These are phyloP conservation scores for Fraxinus latifolia DNA, from an alignment of 305 asterid genomes.

Conservation along the genomic window DNA sequence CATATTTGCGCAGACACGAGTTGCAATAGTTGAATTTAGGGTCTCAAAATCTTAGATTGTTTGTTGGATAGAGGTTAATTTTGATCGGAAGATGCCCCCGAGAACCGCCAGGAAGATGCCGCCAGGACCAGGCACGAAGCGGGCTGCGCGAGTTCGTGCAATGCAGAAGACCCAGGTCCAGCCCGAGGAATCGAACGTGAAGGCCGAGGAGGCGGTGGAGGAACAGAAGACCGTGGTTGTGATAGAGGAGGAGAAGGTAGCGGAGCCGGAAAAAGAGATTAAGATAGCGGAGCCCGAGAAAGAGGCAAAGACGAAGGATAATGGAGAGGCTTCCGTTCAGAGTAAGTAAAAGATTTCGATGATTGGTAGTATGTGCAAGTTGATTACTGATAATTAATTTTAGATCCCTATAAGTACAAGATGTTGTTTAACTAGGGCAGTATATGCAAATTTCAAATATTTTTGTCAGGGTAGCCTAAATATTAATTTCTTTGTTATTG, in stretches of 20 bases:
- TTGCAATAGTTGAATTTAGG: background rate
- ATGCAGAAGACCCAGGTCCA: slow-evolving; percentile 23
- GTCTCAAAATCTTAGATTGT: background rate
- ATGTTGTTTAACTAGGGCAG: background rate
- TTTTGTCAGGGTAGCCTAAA: background rate
- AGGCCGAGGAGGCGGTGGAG: slow-evolving; percentile 30
- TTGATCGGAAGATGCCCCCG: slow-evolving; percentile 39
- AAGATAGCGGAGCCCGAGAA: slow-evolving; percentile 34
- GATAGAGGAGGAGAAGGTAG: slow-evolving; percentile 26
- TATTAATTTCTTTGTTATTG: background rate
- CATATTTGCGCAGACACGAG: background rate
- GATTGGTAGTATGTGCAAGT: background rate
- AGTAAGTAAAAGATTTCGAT: slow-evolving; percentile 32
- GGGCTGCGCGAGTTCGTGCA: slow-evolving; percentile 34
- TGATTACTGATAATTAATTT: background rate
- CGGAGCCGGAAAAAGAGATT: slow-evolving; percentile 30
- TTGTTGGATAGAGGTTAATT: background rate
- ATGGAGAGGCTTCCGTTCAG: slow-evolving; percentile 17
- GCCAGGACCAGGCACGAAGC: slow-evolving; percentile 41
- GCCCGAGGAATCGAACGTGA: slow-evolving; percentile 6
- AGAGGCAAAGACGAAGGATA: slow-evolving; percentile 21
- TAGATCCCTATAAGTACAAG: background rate
- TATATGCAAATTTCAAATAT: background rate
- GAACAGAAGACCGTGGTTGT: slow-evolving; percentile 20
- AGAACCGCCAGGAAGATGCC: slow-evolving; percentile 39